phyloP scores from a whole-genome alignment of 306 rosid species.

The Quercus agrifolia region DNA sequence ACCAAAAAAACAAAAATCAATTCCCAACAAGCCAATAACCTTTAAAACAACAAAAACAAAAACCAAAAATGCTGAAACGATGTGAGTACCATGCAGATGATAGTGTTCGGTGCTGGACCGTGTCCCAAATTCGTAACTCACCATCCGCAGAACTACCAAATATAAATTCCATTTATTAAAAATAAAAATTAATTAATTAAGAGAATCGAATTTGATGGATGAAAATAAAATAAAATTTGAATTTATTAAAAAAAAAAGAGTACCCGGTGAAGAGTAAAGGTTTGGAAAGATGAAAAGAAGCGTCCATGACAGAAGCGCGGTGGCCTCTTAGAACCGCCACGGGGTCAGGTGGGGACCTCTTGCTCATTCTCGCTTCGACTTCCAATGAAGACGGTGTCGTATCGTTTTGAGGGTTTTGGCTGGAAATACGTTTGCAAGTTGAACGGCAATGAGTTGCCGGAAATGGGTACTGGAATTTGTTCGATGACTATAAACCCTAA shows the following conservation, averaged over 20 bases:
- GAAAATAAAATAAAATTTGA: not conserved
- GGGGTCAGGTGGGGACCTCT: constrained; percentile 76
- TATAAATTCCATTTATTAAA: not conserved
- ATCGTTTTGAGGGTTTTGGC: no score
- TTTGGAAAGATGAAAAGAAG: constrained; percentile 59
- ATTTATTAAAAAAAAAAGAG: not conserved
- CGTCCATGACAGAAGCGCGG: constrained; percentile 78
- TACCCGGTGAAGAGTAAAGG: constrained; percentile 74
- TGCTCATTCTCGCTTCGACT: constrained; percentile 41
- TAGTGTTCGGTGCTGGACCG: constrained; percentile 63
- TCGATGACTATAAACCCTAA: no score
- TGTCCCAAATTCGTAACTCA: constrained; percentile 87
- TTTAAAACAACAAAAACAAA: not conserved
- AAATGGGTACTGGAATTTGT: no score
- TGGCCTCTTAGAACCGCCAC: constrained; percentile 87
- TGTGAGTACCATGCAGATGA: constrained; percentile 69
- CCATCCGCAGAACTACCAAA: constrained; percentile 71
- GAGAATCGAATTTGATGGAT: no score
- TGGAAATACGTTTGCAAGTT: no score
- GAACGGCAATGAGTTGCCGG: no score
- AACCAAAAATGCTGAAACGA: not conserved
- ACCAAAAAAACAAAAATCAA: not conserved
- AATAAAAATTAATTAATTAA: not conserved
- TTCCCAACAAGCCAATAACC: not conserved
- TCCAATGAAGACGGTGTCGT: not conserved